Evolutionary conservation across 192 early-diverging fungal species (phyloP).

Genomic region (Jimgerdemannia lactiflua): DNA sequence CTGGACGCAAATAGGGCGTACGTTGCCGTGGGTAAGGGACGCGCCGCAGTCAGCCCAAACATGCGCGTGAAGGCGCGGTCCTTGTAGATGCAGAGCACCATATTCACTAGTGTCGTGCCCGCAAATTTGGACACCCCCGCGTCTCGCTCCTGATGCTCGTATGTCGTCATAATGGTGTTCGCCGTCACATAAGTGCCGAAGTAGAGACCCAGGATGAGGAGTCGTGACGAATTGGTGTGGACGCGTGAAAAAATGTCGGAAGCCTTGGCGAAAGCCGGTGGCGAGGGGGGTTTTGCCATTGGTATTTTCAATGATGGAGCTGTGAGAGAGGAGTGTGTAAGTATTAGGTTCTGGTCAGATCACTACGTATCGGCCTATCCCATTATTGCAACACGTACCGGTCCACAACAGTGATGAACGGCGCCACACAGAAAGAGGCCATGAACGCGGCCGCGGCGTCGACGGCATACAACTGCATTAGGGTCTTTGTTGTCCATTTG

Average conservation of each 20-base stretch:
- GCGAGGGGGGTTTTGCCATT: slow-evolving; percentile 33
- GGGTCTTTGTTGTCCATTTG: neutral
- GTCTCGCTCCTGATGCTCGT: slow-evolving; percentile 20
- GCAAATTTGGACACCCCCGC: slow-evolving; percentile 29
- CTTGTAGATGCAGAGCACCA: slow-evolving; percentile 41
- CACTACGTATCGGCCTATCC: neutral
- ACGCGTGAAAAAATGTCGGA: slow-evolving; percentile 12
- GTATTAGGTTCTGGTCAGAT: neutral
- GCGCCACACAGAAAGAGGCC: slow-evolving; percentile 33
- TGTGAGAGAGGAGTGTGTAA: slow-evolving; percentile 1
- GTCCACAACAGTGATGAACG: slow-evolving; percentile 45
- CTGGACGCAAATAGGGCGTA: slow-evolving; percentile 39
- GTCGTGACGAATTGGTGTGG: slow-evolving; percentile 29
- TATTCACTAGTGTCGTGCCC: slow-evolving; percentile 33
- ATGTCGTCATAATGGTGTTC: slow-evolving; percentile 36
- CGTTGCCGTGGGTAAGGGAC: slow-evolving; percentile 22
- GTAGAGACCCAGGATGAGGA: slow-evolving; percentile 29
- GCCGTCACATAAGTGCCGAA: slow-evolving; percentile 36
- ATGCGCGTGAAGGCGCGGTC: slow-evolving; percentile 43
- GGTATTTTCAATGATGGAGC: slow-evolving; percentile 45
- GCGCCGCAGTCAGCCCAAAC: slow-evolving; percentile 33
- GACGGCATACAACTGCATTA: slow-evolving; percentile 19
- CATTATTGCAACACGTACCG: slow-evolving; percentile 20
- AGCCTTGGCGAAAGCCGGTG: slow-evolving; percentile 28
- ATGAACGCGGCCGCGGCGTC: slow-evolving; percentile 30